These are phyloP conservation scores for Tremella fuciformis DNA, from an alignment of 768 basidiomycete genomes.

Conservation along the genomic window DNA sequence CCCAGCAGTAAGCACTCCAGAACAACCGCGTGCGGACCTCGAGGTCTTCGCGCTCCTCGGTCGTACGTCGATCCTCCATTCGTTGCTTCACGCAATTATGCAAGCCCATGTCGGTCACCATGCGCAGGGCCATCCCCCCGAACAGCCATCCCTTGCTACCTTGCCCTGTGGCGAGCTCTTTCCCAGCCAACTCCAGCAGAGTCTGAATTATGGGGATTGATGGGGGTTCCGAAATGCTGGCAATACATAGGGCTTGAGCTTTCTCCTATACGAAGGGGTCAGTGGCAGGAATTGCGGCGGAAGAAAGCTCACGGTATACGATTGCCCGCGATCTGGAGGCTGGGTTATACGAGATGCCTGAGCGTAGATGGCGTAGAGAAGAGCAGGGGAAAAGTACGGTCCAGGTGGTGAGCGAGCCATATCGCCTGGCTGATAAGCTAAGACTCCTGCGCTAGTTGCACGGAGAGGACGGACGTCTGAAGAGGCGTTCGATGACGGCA, in stretches of 20 bases:
- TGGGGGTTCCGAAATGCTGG: not conserved
- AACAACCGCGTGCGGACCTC: conserved; percentile 6
- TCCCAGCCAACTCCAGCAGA: conserved; percentile 10
- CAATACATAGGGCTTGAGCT: conserved; percentile 4
- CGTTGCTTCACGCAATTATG: not conserved
- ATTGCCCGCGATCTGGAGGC: not conserved
- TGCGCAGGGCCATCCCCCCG: conserved; percentile 17
- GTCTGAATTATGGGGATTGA: conserved; percentile 10
- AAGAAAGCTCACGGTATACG: too few species aligned
- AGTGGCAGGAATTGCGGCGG: not conserved
- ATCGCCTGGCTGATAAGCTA: conserved; percentile 5
- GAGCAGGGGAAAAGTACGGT: conserved; percentile 9
- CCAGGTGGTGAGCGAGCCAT: conserved; percentile 3
- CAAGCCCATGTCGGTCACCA: conserved; percentile 11
- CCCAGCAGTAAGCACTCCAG: conserved; percentile 17
- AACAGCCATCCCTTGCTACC: conserved; percentile 8
- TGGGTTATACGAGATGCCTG: conserved; percentile 7
- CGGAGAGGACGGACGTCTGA: conserved; percentile 4
- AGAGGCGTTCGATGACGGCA: conserved; percentile 9
- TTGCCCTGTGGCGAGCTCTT: conserved; percentile 7
- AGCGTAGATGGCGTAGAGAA: conserved; percentile 10
- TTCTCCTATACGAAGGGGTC: conserved; percentile 4
- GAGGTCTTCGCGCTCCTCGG: not conserved
- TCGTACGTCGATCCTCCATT: not conserved
- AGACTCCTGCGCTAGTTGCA: not conserved